Conservation (phyloP, 202 grass and related monocot genomes). For the Eragrostis tef region DNA sequence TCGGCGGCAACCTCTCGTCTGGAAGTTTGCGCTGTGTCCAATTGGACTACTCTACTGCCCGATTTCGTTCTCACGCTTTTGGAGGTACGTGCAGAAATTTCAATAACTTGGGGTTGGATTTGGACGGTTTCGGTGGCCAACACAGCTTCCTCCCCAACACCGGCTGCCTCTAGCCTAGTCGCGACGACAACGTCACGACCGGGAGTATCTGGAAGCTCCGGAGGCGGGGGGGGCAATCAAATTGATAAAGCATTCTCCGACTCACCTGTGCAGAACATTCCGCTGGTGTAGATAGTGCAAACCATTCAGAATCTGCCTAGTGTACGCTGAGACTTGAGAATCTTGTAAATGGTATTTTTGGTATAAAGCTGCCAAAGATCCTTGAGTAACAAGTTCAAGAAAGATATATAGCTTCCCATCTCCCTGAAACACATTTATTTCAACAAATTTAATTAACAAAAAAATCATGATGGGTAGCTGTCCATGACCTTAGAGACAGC, state of each 20-base stretch:
- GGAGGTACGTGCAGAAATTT: neutral
- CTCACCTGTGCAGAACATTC: conserved; percentile 88
- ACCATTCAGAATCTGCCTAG: conserved; percentile 85
- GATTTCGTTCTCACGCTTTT: neutral
- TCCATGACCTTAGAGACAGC: no score
- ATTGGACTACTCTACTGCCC: conserved; percentile 28
- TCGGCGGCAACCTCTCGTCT: conserved; percentile 8
- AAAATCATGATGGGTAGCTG: conserved; percentile 17
- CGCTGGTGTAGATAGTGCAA: conserved; percentile 77
- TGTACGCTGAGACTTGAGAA: conserved; percentile 92
- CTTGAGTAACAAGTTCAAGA: conserved; percentile 97
- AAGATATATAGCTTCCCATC: conserved; percentile 83
- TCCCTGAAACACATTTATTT: conserved; percentile 46
- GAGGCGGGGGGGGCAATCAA: neutral
- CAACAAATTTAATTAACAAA: conserved; percentile 14
- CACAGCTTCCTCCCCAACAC: neutral
- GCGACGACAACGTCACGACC: neutral
- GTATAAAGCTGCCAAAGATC: conserved; percentile 86
- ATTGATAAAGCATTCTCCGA: conserved; percentile 4
- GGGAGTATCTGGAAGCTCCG: conserved; percentile 1
- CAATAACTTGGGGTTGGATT: neutral
- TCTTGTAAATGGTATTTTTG: conserved; percentile 75
- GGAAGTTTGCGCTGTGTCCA: conserved; percentile 2
- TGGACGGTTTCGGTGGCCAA: neutral
- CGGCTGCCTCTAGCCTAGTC: conserved; percentile 12